These are phyloP conservation scores for Cucurbitaria berberidis DNA, from an alignment of 2,329 filamentous ascomycete genomes.

Conservation along the genomic window DNA sequence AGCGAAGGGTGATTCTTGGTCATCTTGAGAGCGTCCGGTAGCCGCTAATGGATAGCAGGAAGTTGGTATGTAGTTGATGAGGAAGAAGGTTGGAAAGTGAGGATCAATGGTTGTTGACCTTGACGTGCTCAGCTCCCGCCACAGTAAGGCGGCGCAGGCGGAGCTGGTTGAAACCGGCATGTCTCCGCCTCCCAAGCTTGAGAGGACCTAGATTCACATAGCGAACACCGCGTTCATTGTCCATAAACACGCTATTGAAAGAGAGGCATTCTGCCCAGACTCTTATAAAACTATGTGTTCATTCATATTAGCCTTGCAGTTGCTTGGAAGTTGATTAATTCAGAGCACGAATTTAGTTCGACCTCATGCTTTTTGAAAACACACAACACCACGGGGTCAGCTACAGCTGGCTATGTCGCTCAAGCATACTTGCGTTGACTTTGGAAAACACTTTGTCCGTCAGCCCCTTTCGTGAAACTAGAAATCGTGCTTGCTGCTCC, in stretches of 20 bases:
- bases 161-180: conserved; percentile 15
- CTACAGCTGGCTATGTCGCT: background rate
- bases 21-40: conserved; percentile 27
- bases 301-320: too few species aligned
- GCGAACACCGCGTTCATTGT: background rate
- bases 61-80: background rate
- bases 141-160: conserved; percentile 13
- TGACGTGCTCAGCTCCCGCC: conserved; percentile 11
- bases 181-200: conserved; percentile 1
- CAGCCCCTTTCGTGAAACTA: too few species aligned
- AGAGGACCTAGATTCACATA: background rate
- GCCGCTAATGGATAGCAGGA: background rate
- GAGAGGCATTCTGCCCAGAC: too few species aligned
- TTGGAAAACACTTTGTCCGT: too few species aligned
- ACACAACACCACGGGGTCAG: background rate
- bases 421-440: too few species aligned
- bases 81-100: background rate
- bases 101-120: conserved; percentile 1
- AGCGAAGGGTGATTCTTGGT: conserved; percentile 47
- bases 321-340: too few species aligned
- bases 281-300: too few species aligned
- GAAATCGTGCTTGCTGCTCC: too few species aligned
- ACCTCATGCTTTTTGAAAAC: too few species aligned
- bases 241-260: too few species aligned
- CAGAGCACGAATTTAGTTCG: too few species aligned